phyloP scores from a whole-genome alignment of 345 rosid genomes.

The rapeseed (Brassica napus) region DNA sequence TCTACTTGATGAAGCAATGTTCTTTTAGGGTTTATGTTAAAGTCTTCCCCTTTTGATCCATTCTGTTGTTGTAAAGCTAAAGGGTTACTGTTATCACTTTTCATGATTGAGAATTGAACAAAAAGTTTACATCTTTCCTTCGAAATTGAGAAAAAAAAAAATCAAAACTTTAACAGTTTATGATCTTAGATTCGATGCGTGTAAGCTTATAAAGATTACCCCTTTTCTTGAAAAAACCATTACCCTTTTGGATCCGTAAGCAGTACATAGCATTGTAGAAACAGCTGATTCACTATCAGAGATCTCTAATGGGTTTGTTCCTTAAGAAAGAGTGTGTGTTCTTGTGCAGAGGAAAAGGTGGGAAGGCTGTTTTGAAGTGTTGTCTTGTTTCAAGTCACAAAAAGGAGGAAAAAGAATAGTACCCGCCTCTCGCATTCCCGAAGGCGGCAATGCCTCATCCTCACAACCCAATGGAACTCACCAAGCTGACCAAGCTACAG shows the following conservation, averaged over 20 bases:
- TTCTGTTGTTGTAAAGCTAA: background rate
- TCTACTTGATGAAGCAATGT: constrained; percentile 20
- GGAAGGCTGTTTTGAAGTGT: constrained; percentile 86
- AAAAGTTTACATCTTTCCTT: constrained; percentile 1
- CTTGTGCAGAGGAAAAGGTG: constrained; percentile 77
- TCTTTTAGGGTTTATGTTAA: constrained; percentile 15
- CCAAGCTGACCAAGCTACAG: constrained; percentile 58
- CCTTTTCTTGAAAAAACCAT: background rate
- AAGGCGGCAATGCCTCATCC: constrained; percentile 62
- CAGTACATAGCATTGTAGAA: background rate
- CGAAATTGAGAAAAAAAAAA: background rate
- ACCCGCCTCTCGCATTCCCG: constrained; percentile 85
- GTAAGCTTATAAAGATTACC: constrained; percentile 7
- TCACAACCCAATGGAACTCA: constrained; percentile 68
- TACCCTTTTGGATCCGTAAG: constrained; percentile 6
- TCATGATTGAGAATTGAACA: background rate
- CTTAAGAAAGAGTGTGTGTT: background rate
- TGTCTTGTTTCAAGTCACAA: constrained; percentile 77
- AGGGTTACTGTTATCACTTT: background rate
- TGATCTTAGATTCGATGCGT: constrained; percentile 27
- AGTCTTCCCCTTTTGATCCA: constrained; percentile 6
- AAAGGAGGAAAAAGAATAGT: constrained; percentile 92
- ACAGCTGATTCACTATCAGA: background rate
- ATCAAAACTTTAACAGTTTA: background rate
- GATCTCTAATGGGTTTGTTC: background rate